A percentile compares a stretch with the other conserved stretches of the same genome.
phyloP scores from a whole-genome alignment of 2,329 filamentous ascomycete species.

The Fusarium lateritium region DNA sequence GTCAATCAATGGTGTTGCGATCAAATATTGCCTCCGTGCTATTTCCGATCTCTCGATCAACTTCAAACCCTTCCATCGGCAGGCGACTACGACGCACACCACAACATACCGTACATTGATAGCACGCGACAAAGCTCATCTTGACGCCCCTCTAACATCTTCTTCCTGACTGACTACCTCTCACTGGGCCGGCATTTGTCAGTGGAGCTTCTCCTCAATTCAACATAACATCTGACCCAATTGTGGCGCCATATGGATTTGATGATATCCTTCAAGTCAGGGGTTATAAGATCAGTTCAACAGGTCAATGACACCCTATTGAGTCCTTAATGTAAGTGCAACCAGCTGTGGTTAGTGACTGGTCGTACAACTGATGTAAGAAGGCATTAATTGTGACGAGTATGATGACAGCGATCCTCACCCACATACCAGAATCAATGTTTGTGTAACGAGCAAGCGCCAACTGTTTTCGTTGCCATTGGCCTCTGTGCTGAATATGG shows the following conservation, averaged over 20 bases:
- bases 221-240: slow-evolving; percentile 20
- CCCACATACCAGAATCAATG: slow-evolving; percentile 6
- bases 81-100: slow-evolving; percentile 1
- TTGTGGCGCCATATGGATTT: slow-evolving; percentile 15
- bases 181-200: slow-evolving; percentile 22
- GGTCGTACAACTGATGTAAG: slow-evolving; percentile 13
- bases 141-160: slow-evolving; percentile 3
- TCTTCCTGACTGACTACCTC: neutral
- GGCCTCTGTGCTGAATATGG: neutral
- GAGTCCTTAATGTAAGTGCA: slow-evolving; percentile 8
- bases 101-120: neutral
- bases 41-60: slow-evolving; percentile 10
- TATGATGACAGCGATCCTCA: slow-evolving; percentile 17
- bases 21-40: neutral
- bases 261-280: neutral
- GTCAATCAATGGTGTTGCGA: slow-evolving; percentile 1
- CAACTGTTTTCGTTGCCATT: neutral
- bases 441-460: neutral
- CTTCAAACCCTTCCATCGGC: slow-evolving; percentile 9
- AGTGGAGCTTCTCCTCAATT: slow-evolving; percentile 26
- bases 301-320: slow-evolving; percentile 1
- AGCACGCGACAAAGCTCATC: slow-evolving; percentile 7
- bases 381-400: slow-evolving; percentile 5
- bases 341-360: neutral
- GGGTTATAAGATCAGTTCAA: neutral